phyloP scores from a whole-genome alignment of 2,329 filamentous ascomycete genomes.

The Cladobotryum mycophilum region DNA sequence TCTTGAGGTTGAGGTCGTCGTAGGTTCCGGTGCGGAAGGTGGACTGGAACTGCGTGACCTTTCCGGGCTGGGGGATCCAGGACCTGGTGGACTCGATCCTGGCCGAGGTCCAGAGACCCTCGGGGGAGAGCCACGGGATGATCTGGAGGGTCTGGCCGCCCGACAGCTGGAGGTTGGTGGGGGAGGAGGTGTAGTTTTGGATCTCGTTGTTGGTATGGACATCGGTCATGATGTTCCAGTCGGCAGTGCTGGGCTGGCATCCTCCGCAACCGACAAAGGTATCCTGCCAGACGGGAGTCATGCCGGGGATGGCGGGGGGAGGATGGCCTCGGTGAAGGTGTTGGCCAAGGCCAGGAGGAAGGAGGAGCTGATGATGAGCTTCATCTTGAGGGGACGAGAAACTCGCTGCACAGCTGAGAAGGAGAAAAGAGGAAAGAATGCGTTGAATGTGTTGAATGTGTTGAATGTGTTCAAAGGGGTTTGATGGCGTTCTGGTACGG shows the following conservation, averaged over 20 bases:
- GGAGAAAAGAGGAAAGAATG: background rate
- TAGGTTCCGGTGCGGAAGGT: slow-evolving; percentile 37
- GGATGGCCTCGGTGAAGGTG: slow-evolving; percentile 27
- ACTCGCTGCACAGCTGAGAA: background rate
- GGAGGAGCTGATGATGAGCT: slow-evolving; percentile 12
- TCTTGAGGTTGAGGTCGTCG: slow-evolving; percentile 28
- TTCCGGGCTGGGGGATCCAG: slow-evolving; percentile 37
- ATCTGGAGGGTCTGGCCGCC: slow-evolving; percentile 47
- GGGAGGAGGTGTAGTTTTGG: slow-evolving; percentile 40
- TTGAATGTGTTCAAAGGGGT: too few species aligned
- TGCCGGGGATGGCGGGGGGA: slow-evolving; percentile 34
- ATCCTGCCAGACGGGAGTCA: slow-evolving; percentile 40
- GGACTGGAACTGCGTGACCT: slow-evolving; percentile 37
- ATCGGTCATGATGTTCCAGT: slow-evolving; percentile 41
- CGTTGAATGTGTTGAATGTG: background rate
- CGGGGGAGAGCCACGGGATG: slow-evolving; percentile 36
- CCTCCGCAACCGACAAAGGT: slow-evolving; percentile 37
- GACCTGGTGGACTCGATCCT: slow-evolving; percentile 42
- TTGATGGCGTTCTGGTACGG: too few species aligned
- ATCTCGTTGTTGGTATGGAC: slow-evolving; percentile 44
- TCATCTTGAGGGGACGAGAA: slow-evolving; percentile 18
- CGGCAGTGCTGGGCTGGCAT: slow-evolving; percentile 27
- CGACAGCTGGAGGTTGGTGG: slow-evolving; percentile 43
- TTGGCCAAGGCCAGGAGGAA: slow-evolving; percentile 17
- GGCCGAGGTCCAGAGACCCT: slow-evolving; percentile 42